phyloP scores from a whole-genome alignment of 345 rosid species.

The Conringia planisiliqua region DNA sequence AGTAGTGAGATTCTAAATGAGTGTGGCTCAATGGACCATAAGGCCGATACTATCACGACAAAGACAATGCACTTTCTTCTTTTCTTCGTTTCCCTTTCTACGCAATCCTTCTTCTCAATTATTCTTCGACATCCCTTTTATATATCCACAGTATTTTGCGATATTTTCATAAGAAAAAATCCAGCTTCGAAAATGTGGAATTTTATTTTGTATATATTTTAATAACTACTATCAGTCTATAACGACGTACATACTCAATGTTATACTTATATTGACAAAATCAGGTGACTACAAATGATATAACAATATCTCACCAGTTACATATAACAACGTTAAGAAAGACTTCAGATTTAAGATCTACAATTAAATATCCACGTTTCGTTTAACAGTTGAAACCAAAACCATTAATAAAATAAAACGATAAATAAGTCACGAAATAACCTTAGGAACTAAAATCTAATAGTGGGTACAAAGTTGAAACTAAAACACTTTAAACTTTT shows the following conservation, averaged over 20 bases:
- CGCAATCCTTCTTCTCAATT: conserved; percentile 21
- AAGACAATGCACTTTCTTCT: conserved; percentile 24
- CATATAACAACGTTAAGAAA: neutral
- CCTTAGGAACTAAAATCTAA: neutral
- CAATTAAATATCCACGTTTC: neutral
- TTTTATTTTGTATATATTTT: neutral
- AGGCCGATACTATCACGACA: conserved; percentile 20
- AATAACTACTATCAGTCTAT: too few species aligned
- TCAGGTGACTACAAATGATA: neutral
- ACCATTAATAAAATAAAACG: neutral
- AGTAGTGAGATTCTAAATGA: conserved; percentile 26
- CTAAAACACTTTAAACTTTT: conserved; percentile 15
- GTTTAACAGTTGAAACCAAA: neutral
- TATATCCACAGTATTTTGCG: neutral
- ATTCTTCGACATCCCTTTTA: conserved; percentile 5
- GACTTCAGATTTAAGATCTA: neutral
- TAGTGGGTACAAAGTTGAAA: conserved; percentile 15
- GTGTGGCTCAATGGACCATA: conserved; percentile 29
- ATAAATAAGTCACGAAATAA: neutral
- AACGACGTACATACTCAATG: neutral
- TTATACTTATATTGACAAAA: neutral
- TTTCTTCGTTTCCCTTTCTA: conserved; percentile 2
- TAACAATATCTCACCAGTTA: neutral
- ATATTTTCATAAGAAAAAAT: neutral
- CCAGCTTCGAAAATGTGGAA: neutral